phyloP scores from a whole-genome alignment of 768 basidiomycete genomes.

The Lanmaoa pseudosensibilis region DNA sequence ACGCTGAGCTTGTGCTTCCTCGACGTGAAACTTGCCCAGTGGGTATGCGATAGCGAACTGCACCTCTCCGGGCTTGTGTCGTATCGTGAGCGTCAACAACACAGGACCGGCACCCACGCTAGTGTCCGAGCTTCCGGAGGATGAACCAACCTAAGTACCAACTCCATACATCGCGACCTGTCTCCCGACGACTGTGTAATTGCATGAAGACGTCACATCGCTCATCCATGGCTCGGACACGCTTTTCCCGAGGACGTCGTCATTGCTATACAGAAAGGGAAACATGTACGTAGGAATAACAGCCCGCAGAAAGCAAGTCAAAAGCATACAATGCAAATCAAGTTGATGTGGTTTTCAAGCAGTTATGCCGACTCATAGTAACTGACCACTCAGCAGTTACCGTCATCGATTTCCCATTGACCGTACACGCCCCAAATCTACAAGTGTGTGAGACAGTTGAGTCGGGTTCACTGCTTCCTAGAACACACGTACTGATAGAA shows the following conservation, averaged over 20 bases:
- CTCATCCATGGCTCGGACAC: no score
- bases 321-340: neutral
- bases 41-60: no score
- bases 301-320: neutral
- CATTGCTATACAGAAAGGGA: neutral
- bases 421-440: constrained; percentile 25
- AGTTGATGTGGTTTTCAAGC: neutral
- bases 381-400: constrained; percentile 12
- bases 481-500: constrained; percentile 10
- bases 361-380: no score
- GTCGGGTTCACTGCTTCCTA: neutral
- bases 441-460: neutral
- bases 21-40: no score
- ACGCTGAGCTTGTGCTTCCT: no score
- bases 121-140: no score
- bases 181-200: no score
- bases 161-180: no score
- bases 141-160: no score
- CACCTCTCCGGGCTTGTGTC: no score
- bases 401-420: constrained; percentile 29
- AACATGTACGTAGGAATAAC: neutral
- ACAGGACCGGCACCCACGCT: no score
- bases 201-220: neutral
- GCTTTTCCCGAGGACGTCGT: neutral
- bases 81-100: no score